Evolutionary conservation across 148 eudicot species (phyloP).

Genomic region (Diospyros lotus): DNA sequence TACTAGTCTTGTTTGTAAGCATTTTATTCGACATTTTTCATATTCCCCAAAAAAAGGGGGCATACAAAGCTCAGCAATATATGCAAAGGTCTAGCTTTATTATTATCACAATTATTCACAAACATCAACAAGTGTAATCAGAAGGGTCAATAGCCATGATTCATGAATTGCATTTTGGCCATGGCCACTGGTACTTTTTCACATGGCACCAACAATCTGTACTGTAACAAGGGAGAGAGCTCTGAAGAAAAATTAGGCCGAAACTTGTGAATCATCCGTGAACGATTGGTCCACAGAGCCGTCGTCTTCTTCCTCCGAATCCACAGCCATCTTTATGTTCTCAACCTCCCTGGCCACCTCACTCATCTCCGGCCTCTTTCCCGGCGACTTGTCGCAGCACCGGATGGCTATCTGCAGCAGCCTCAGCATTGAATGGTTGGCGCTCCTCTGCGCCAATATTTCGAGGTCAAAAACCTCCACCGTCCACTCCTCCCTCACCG

Average conservation of each 20-base stretch:
- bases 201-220: too few relatives aligned
- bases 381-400: conserved; percentile 37
- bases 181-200: too few relatives aligned
- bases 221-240: too few relatives aligned
- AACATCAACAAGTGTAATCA: too few relatives aligned
- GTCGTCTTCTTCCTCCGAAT: conserved; percentile 30
- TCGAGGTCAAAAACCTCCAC: conserved; percentile 44
- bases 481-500: conserved; percentile 55
- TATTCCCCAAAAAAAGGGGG: too few relatives aligned
- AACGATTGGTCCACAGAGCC: conserved; percentile 22
- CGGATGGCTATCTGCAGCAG: conserved; percentile 33
- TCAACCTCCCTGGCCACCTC: conserved; percentile 28
- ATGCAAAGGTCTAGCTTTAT: too few relatives aligned
- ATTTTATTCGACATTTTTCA: too few relatives aligned
- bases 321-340: conserved; percentile 15
- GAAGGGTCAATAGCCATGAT: too few relatives aligned
- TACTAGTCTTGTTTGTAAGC: too few relatives aligned
- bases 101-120: too few relatives aligned
- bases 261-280: conserved; percentile 29
- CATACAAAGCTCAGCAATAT: too few relatives aligned
- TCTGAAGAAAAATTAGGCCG: background rate
- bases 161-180: too few relatives aligned
- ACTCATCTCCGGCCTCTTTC: conserved; percentile 33
- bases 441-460: conserved; percentile 27
- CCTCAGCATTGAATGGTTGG: conserved; percentile 34